Conservation (phyloP, 2,329 filamentous ascomycete genomes). For the Myriosclerotinia scirpicola region DNA sequence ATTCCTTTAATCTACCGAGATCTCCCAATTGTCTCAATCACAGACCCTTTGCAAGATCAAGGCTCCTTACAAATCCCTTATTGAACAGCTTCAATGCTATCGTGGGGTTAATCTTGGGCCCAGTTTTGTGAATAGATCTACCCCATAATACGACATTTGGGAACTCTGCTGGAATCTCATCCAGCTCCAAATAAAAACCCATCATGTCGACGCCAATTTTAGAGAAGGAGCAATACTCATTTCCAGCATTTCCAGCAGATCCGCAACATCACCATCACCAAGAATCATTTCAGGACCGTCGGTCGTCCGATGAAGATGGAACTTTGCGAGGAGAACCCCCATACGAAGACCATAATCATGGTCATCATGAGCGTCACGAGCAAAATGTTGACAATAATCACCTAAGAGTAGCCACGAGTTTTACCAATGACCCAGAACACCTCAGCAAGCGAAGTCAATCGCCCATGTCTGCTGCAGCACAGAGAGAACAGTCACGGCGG, state of each 20-base stretch:
- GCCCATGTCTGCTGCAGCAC: slow-evolving; percentile 52
- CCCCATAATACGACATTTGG: slow-evolving; percentile 5
- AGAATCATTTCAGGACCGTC: slow-evolving; percentile 26
- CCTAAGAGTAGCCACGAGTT: slow-evolving; percentile 50
- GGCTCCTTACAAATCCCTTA: not conserved
- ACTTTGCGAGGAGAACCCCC: slow-evolving; percentile 35
- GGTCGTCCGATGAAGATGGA: slow-evolving; percentile 41
- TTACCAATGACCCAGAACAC: slow-evolving; percentile 40
- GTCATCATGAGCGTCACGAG: slow-evolving; percentile 27
- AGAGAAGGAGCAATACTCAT: slow-evolving; percentile 40
- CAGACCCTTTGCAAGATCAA: not conserved
- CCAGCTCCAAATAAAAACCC: not conserved
- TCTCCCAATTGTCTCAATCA: not conserved
- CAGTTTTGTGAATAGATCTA: slow-evolving; percentile 15
- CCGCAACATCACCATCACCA: slow-evolving; percentile 7
- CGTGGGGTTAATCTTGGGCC: slow-evolving; percentile 20
- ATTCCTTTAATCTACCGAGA: not conserved
- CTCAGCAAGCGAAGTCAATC: slow-evolving; percentile 29
- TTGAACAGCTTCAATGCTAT: slow-evolving; percentile 3
- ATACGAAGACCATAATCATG: not conserved
- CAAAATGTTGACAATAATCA: slow-evolving; percentile 42
- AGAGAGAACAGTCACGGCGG: slow-evolving; percentile 58
- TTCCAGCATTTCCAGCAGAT: slow-evolving; percentile 37
- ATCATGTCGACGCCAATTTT: slow-evolving; percentile 37
- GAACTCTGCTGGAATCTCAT: not conserved